Evolutionary conservation across 164 flowering plant species (phyloP).

Genomic region (Sedum album): DNA sequence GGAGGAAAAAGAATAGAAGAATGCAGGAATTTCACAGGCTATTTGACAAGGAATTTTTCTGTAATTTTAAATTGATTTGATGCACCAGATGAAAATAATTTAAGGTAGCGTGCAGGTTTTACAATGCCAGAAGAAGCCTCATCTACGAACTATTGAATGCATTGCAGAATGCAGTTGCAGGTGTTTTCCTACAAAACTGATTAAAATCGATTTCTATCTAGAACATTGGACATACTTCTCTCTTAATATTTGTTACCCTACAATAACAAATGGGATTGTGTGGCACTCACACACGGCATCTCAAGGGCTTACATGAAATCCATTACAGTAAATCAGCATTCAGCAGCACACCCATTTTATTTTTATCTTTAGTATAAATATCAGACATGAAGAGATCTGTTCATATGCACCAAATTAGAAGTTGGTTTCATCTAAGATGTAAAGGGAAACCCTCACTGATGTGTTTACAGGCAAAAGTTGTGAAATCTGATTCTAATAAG

Average conservation of each 20-base stretch:
- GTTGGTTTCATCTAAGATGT: too few relatives aligned
- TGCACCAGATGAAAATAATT: too few relatives aligned
- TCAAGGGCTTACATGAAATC: not conserved
- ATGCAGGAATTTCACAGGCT: too few relatives aligned
- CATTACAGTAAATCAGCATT: not conserved
- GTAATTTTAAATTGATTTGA: too few relatives aligned
- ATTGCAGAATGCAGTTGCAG: not conserved
- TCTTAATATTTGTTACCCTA: not conserved
- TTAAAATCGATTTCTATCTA: not conserved
- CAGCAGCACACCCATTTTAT: not conserved
- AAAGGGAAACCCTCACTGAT: too few relatives aligned
- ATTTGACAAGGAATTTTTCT: too few relatives aligned
- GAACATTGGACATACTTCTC: not conserved
- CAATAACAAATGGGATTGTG: not conserved
- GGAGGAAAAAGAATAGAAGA: too few relatives aligned
- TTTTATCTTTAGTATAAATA: not conserved
- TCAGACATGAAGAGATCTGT: not conserved
- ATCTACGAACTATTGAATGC: not conserved
- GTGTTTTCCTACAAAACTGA: not conserved
- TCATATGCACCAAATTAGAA: not conserved
- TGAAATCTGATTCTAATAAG: too few relatives aligned
- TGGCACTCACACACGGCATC: not conserved
- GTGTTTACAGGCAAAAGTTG: too few relatives aligned
- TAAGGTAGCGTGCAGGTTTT: not conserved
- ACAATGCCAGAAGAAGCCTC: not conserved